Evolutionary conservation across 371 early-diverging fungal genomes (phyloP).

Genomic region (Dichotomocladium elegans): DNA sequence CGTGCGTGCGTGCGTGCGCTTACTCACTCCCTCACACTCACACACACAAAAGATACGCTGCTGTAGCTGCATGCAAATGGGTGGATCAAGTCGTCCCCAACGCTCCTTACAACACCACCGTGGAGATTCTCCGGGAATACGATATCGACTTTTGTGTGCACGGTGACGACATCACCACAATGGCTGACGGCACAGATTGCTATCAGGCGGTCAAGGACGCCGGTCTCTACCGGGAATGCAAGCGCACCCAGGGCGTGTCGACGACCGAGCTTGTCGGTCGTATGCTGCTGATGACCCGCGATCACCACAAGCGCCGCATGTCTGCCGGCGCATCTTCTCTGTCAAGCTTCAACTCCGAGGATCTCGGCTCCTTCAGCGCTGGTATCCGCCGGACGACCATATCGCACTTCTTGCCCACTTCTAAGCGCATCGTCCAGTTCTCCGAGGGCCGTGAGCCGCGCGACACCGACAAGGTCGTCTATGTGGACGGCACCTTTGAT

Average conservation of each 20-base stretch:
- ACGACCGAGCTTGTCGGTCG: slow-evolving; percentile 96
- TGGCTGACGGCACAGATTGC: slow-evolving; percentile 94
- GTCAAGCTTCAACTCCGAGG: slow-evolving; percentile 59
- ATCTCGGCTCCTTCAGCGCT: slow-evolving; percentile 58
- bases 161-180: slow-evolving; percentile 94
- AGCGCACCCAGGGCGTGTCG: slow-evolving; percentile 89
- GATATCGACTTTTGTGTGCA: slow-evolving; percentile 92
- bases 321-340: slow-evolving; percentile 43
- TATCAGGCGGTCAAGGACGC: slow-evolving; percentile 93
- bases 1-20: background rate
- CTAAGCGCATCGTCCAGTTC: slow-evolving; percentile 83
- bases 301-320: slow-evolving; percentile 72
- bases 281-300: slow-evolving; percentile 90
- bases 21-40: too few species aligned
- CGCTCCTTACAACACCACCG: slow-evolving; percentile 90
- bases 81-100: slow-evolving; percentile 89
- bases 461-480: slow-evolving; percentile 68
- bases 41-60: slow-evolving; percentile 92
- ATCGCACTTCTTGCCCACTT: slow-evolving; percentile 87
- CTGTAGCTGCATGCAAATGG: slow-evolving; percentile 96
- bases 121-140: slow-evolving; percentile 80
- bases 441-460: slow-evolving; percentile 78
- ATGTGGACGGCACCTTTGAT: slow-evolving; percentile 96
- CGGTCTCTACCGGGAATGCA: slow-evolving; percentile 91
- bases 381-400: slow-evolving; percentile 48